Evolutionary conservation across 768 basidiomycete species (phyloP).

Genomic region (Phaeolepiota aurea): DNA sequence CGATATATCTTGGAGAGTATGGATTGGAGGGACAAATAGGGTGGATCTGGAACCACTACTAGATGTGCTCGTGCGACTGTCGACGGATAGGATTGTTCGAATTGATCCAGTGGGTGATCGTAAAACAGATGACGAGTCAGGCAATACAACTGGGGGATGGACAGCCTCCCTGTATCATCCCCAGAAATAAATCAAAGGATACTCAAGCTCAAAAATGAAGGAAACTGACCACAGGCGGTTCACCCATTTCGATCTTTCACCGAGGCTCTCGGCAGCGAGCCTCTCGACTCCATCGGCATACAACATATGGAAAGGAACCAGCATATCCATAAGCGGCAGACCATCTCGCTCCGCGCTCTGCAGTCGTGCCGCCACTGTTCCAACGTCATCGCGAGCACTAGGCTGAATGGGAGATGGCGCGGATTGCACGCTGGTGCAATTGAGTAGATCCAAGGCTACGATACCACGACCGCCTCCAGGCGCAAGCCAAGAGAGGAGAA

Average conservation of each 20-base stretch:
- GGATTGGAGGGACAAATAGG: conserved; percentile 71
- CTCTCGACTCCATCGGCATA: conserved; percentile 88
- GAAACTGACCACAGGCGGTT: conserved; percentile 73
- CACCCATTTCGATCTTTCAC: conserved; percentile 87
- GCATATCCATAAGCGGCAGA: conserved; percentile 52
- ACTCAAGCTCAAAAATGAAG: conserved; percentile 6
- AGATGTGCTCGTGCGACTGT: conserved; percentile 31
- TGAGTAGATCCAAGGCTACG: conserved; percentile 79
- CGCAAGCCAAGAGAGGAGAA: conserved; percentile 83
- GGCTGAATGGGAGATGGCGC: conserved; percentile 79
- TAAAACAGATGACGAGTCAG: conserved; percentile 38
- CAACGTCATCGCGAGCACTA: conserved; percentile 76
- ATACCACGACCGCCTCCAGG: conserved; percentile 77
- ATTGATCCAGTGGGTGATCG: conserved; percentile 53
- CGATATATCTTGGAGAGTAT: conserved; percentile 61
- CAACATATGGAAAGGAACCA: conserved; percentile 87
- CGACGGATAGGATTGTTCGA: conserved; percentile 57
- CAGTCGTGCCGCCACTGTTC: conserved; percentile 68
- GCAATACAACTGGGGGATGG: conserved; percentile 43
- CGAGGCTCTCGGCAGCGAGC: conserved; percentile 79
- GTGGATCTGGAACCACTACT: conserved; percentile 61
- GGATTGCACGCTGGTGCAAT: conserved; percentile 80
- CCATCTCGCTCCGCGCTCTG: conserved; percentile 44
- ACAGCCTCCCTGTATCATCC: conserved; percentile 60
- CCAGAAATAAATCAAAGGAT: not conserved